Conservation (phyloP, 2,329 filamentous ascomycete genomes). For the Cercospora sojina region DNA sequence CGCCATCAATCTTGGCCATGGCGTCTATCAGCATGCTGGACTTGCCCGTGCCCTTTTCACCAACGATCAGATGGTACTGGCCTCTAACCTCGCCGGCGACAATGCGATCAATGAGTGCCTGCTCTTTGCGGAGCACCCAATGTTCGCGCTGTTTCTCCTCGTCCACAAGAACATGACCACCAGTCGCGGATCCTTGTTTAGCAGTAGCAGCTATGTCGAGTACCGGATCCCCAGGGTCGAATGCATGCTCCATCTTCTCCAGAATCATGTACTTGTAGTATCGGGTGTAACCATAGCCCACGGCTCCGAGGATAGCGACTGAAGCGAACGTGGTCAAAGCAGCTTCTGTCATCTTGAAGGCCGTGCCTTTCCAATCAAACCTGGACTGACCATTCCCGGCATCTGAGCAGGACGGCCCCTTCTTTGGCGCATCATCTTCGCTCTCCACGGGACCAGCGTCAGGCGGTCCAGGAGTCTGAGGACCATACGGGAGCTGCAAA, state of each 20-base stretch:
- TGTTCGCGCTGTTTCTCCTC: conserved; percentile 58
- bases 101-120: conserved; percentile 77
- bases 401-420: conserved; percentile 13
- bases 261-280: conserved; percentile 82
- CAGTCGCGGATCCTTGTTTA: conserved; percentile 32
- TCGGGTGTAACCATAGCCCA: conserved; percentile 63
- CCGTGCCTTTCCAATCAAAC: conserved; percentile 38
- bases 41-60: conserved; percentile 95
- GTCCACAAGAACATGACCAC: conserved; percentile 33
- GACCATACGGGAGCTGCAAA: conserved; percentile 19
- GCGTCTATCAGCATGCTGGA: conserved; percentile 94
- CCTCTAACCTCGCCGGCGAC: conserved; percentile 70
- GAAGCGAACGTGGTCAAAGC: conserved; percentile 53
- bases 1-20: conserved; percentile 88
- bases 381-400: conserved; percentile 16
- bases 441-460: conserved; percentile 23
- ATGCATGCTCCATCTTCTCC: conserved; percentile 90
- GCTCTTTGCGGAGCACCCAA: conserved; percentile 84
- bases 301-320: conserved; percentile 51
- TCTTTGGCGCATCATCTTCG: conserved; percentile 19
- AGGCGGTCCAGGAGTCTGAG: conserved; percentile 24
- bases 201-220: conserved; percentile 55
- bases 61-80: conserved; percentile 87
- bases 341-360: conserved; percentile 54
- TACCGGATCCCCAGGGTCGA: conserved; percentile 84